Conservation (phyloP, 2,329 filamentous ascomycete genomes). For the Didymellaceae sp. region DNA sequence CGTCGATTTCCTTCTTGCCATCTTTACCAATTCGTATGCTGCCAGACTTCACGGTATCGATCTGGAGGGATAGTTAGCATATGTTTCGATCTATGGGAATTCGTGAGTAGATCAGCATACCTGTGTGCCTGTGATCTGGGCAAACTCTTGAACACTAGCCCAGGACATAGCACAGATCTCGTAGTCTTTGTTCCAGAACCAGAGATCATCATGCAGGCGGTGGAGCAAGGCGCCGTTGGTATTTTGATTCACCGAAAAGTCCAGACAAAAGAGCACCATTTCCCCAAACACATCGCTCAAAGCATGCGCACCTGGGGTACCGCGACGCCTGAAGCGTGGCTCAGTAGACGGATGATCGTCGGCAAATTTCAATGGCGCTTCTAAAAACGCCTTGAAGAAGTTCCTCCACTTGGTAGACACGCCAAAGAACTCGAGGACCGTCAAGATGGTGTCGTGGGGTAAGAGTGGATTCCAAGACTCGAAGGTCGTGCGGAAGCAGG, state of each 20-base stretch:
- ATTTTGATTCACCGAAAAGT: conserved; percentile 54
- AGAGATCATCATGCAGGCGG: conserved; percentile 58
- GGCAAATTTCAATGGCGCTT: conserved; percentile 55
- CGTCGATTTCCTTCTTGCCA: conserved; percentile 21
- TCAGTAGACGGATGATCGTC: conserved; percentile 40
- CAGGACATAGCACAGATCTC: conserved; percentile 52
- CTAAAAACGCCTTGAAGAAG: conserved; percentile 56
- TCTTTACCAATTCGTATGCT: conserved; percentile 45
- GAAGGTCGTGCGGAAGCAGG: conserved; percentile 41
- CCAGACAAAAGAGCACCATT: conserved; percentile 56
- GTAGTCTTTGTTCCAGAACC: conserved; percentile 55
- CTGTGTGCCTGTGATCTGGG: conserved; percentile 52
- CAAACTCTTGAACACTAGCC: conserved; percentile 52
- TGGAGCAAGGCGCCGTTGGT: conserved; percentile 53
- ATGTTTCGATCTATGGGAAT: neutral
- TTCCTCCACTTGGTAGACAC: conserved; percentile 51
- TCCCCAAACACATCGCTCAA: conserved; percentile 58
- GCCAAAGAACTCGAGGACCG: conserved; percentile 55
- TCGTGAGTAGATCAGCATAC: conserved; percentile 14
- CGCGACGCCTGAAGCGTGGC: conserved; percentile 52
- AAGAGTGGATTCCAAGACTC: conserved; percentile 46
- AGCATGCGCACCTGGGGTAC: conserved; percentile 55
- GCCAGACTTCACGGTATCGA: conserved; percentile 53
- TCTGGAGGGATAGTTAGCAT: conserved; percentile 21
- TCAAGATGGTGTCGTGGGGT: conserved; percentile 54